Evolutionary conservation across 176 grass and related monocot genomes (phyloP), one percentile per base, ranked within the genome.

Genomic region (Avena eriantha): DNA sequence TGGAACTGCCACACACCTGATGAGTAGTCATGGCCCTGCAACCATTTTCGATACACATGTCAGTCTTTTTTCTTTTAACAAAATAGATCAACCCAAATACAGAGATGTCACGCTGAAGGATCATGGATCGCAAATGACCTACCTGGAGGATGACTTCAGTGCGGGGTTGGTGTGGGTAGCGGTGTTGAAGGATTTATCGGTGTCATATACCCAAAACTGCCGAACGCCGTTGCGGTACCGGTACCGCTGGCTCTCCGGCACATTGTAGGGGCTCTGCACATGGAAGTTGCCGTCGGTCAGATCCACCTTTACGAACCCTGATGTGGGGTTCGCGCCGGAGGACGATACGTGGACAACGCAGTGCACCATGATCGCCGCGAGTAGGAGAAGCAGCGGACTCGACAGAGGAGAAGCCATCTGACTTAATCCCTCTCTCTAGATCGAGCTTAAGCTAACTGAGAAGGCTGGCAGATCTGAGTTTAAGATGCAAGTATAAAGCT

Each of bases 1-100:
- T 93, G 81, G 14, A 93, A 93, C 69, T 93, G 85, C 91, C 88
- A 93, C 66, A 93, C 84, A 3, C 77, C 88, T 7, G 61, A 74
- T 41, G 82, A 87, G 63, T 90, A 93, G 23, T 90, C 81, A 18
- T 93, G 79, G 12, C 77, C 61, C 78, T 58, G 8, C 22, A 63
- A 63, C 10, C 3, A 26, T 24, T 63, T 63, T 63, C 10, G 5
- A 0, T 5, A 36, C 5, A 36, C 35, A 36, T 36, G 35, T 36
- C 3, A 36, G 35, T 36, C 2, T 36, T 36, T 36, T 36, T 36
- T 36, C 35, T 36, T 36, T 4, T 36, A 36, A 36, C 35, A 29
- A 36, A 36, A 36, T 36, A 36, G 35, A 5, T 36, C 35, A 5
- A 36, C 3, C 35, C 35, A 36, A 36, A 63, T 26, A 24, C 10